phyloP scores from a whole-genome alignment of 73 alveolate species.

The Stentor coeruleus region DNA sequence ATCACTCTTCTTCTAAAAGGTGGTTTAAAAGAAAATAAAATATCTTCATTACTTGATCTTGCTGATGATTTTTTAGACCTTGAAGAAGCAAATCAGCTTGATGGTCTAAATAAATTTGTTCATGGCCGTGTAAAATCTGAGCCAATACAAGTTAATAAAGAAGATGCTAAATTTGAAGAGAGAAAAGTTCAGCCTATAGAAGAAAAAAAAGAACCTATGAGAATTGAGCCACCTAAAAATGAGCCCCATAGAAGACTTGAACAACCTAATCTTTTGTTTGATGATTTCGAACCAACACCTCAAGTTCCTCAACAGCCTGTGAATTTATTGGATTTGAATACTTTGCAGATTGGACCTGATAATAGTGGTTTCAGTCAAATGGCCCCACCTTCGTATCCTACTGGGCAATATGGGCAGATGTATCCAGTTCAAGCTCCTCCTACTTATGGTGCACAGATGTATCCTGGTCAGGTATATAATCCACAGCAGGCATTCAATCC shows the following conservation, averaged over 20 bases:
- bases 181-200: conserved; percentile 8
- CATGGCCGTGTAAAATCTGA: neutral
- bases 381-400: neutral
- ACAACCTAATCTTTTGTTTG: neutral
- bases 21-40: conserved; percentile 17
- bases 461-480: neutral
- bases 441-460: neutral
- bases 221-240: conserved; percentile 12
- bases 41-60: too few species aligned
- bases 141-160: conserved; percentile 26
- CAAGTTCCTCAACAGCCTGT: neutral
- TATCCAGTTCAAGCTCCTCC: neutral
- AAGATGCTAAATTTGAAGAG: conserved; percentile 32
- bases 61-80: conserved; percentile 34
- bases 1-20: conserved; percentile 29
- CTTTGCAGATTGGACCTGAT: neutral
- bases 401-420: neutral
- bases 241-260: neutral
- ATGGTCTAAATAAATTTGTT: neutral
- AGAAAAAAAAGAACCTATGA: neutral
- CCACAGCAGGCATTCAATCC: neutral
- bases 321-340: neutral
- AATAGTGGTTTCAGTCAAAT: neutral
- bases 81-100: conserved; percentile 16
- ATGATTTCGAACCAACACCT: conserved; percentile 1